Evolutionary conservation across 1,139 yeast species (phyloP).

Genomic region (Yamadazyma trypodendri): DNA sequence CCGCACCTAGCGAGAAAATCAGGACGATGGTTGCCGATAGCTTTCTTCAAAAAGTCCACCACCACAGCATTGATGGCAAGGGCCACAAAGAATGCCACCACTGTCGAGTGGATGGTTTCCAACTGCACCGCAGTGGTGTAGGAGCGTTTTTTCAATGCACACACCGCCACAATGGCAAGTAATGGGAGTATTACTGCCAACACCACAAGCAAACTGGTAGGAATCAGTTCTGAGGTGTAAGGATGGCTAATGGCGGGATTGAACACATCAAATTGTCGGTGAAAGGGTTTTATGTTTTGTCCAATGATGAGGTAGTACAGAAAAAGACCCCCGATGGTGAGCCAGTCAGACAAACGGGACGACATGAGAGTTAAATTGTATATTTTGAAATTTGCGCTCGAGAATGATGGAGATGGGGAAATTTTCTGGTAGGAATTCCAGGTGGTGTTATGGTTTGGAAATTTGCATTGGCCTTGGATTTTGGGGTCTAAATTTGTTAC

Average conservation of each 20-base stretch:
- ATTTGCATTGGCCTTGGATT: too few species aligned
- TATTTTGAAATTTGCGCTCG: not conserved
- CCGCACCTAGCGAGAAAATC: conserved; percentile 73
- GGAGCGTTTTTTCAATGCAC: not conserved
- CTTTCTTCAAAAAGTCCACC: conserved; percentile 66
- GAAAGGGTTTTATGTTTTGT: conserved; percentile 24
- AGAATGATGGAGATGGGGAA: too few species aligned
- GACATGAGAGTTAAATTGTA: not conserved
- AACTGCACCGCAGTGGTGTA: not conserved
- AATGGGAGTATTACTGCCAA: conserved; percentile 27
- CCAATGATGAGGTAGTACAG: conserved; percentile 7
- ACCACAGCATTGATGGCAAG: conserved; percentile 53
- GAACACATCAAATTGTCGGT: conserved; percentile 28
- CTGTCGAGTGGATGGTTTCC: conserved; percentile 36
- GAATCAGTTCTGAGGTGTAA: conserved; percentile 41
- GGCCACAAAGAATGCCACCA: conserved; percentile 53
- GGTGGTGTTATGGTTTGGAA: too few species aligned
- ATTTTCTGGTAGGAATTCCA: not conserved
- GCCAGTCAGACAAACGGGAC: conserved; percentile 5
- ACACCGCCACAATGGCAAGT: conserved; percentile 15
- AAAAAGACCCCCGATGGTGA: conserved; percentile 2
- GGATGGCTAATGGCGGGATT: conserved; percentile 44
- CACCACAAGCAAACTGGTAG: conserved; percentile 16
- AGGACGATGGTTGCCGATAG: conserved; percentile 82
- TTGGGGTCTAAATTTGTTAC: too few species aligned